phyloP scores from a whole-genome alignment of 352 stramenopile genomes.

The Albugo laibachii region DNA sequence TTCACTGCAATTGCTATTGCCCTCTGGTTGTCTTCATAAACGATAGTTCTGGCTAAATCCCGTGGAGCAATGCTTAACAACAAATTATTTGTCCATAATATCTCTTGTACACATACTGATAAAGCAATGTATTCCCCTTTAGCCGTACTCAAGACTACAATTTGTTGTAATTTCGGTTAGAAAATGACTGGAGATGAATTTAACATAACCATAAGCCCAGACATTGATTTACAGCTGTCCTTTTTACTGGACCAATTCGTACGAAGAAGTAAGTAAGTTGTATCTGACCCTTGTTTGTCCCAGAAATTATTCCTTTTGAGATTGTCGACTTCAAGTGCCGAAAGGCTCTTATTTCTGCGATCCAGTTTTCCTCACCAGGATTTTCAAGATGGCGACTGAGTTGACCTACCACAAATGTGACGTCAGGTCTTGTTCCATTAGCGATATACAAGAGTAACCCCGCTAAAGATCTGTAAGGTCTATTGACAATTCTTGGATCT shows the following conservation, averaged over 20 bases:
- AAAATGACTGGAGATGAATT: slow-evolving; percentile 2
- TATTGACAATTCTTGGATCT: too few species aligned
- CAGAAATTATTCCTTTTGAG: not conserved
- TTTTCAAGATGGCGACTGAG: too few species aligned
- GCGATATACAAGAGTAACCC: not conserved
- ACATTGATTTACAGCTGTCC: slow-evolving; percentile 2
- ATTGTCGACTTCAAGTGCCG: not conserved
- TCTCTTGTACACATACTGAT: not conserved
- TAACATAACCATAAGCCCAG: slow-evolving; percentile 2
- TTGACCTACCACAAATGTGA: too few species aligned
- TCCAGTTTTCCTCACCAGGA: too few species aligned
- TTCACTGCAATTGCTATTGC: not conserved
- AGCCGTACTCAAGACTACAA: slow-evolving; percentile 5
- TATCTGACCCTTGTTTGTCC: too few species aligned
- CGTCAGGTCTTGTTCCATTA: not conserved
- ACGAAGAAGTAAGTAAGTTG: too few species aligned
- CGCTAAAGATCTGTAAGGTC: not conserved
- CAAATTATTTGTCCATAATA: not conserved
- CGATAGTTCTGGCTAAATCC: not conserved
- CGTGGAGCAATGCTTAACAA: not conserved
- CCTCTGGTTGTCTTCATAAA: not conserved
- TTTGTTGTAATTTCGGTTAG: not conserved
- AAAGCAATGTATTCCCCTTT: slow-evolving; percentile 6
- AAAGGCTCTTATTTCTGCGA: too few species aligned
- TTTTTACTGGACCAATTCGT: too few species aligned